A percentile compares a stretch with the other conserved stretches of the same genome.
These are phyloP conservation scores for Cladorrhinum samala DNA, from an alignment of 495 filamentous ascomycete species.

Conservation along the genomic window DNA sequence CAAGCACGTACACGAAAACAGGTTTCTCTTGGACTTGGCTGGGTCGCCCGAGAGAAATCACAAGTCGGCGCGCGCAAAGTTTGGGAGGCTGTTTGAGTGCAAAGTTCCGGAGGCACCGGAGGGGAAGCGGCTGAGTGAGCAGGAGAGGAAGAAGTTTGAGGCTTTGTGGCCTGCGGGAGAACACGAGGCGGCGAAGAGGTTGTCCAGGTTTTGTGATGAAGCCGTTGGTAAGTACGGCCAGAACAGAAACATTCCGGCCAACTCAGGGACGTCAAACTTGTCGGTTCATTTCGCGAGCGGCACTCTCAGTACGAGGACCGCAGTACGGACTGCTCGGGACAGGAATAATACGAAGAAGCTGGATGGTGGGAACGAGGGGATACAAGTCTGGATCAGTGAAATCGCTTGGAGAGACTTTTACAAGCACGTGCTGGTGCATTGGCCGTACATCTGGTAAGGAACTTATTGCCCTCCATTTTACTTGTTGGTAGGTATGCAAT, in stretches of 20 bases:
- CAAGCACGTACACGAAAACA: constrained; percentile 60
- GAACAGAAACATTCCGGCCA: constrained; percentile 54
- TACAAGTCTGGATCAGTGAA: constrained; percentile 76
- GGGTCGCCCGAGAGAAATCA: constrained; percentile 60
- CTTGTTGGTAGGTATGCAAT: not conserved
- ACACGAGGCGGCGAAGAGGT: constrained; percentile 58
- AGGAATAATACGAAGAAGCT: constrained; percentile 63
- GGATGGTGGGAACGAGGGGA: constrained; percentile 61
- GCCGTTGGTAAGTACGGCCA: constrained; percentile 57
- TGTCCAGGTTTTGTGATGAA: constrained; percentile 65
- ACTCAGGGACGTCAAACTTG: constrained; percentile 61
- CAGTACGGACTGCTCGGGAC: constrained; percentile 58
- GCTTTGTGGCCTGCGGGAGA: constrained; percentile 76
- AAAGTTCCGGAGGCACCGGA: constrained; percentile 56
- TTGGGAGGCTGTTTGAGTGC: constrained; percentile 55
- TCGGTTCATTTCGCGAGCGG: constrained; percentile 75
- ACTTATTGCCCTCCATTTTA: not conserved
- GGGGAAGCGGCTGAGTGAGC: constrained; percentile 55
- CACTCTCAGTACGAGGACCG: constrained; percentile 70
- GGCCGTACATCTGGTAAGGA: constrained; percentile 78
- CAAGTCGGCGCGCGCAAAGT: constrained; percentile 41
- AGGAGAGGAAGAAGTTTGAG: constrained; percentile 52
- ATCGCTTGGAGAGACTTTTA: constrained; percentile 94
- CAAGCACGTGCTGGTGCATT: constrained; percentile 76
- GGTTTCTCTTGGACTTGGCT: constrained; percentile 54